A percentile compares a stretch with the other conserved stretches of the same genome.
Conservation (phyloP, 352 stramenopile species). For the Globisporangium cylindrosporum region DNA sequence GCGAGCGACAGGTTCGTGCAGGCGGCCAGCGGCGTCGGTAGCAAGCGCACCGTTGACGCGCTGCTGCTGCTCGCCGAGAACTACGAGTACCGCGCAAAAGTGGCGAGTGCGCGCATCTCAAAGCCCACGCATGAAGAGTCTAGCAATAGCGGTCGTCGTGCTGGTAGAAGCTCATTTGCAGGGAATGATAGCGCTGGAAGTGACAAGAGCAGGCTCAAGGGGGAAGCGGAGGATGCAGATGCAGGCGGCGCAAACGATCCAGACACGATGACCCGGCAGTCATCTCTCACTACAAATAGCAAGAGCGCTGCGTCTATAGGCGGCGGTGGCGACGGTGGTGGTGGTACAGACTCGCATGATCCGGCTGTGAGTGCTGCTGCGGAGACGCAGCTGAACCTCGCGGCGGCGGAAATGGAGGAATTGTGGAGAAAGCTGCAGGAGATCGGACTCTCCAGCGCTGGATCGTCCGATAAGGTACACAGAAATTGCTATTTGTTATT, state of each 20-base stretch:
- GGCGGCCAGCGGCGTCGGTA: constrained; percentile 46
- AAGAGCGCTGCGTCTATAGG: background rate
- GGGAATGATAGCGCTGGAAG: background rate
- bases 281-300: background rate
- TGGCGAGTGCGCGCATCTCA: constrained; percentile 43
- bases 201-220: background rate
- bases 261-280: background rate
- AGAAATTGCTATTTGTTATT: background rate
- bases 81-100: constrained; percentile 73
- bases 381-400: constrained; percentile 62
- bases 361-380: constrained; percentile 29
- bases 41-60: constrained; percentile 70
- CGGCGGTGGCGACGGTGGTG: background rate
- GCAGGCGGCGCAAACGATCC: background rate
- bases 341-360: background rate
- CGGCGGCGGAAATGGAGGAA: constrained; percentile 80
- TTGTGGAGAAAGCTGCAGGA: constrained; percentile 77
- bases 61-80: constrained; percentile 72
- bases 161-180: background rate
- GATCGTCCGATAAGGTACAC: constrained; percentile 53
- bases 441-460: constrained; percentile 62
- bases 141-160: background rate
- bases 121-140: constrained; percentile 3
- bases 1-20: constrained; percentile 70
- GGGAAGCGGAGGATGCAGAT: background rate